Percentiles rank a stretch among this genome's conserved stretches.
phyloP scores from a whole-genome alignment of 2,329 filamentous ascomycete species.

The Colletotrichum neosansevieriae region DNA sequence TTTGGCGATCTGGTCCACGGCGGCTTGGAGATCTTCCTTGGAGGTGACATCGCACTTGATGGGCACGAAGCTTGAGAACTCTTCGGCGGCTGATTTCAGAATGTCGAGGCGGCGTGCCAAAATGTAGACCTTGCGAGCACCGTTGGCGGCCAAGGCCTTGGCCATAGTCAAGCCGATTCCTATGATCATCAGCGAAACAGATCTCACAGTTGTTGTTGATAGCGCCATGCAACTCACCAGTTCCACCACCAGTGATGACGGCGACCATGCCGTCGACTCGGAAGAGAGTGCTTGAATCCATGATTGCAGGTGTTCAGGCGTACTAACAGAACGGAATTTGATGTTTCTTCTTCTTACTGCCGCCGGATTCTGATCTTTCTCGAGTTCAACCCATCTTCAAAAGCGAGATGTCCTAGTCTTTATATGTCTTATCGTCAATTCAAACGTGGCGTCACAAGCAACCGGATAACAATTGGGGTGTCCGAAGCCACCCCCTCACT shows the following conservation, averaged over 20 bases:
- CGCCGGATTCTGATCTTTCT: background rate
- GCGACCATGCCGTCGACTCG: constrained; percentile 69
- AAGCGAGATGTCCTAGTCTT: background rate
- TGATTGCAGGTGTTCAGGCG: background rate
- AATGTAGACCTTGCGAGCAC: constrained; percentile 53
- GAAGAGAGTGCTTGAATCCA: constrained; percentile 55
- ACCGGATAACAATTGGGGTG: background rate
- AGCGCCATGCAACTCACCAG: constrained; percentile 56
- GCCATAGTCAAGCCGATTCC: constrained; percentile 68
- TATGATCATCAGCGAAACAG: constrained; percentile 42
- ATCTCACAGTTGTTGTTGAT: background rate
- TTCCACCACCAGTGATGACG: constrained; percentile 71
- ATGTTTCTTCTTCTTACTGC: background rate
- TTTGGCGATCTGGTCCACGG: constrained; percentile 66
- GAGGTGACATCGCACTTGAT: constrained; percentile 56
- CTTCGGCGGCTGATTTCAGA: constrained; percentile 44
- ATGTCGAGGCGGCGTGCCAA: constrained; percentile 53
- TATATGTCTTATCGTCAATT: background rate
- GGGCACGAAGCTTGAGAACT: constrained; percentile 41
- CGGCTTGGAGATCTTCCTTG: constrained; percentile 65
- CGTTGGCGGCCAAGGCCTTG: constrained; percentile 43
- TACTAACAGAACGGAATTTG: background rate
- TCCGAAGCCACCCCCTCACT: constrained; percentile 7
- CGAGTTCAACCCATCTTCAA: background rate
- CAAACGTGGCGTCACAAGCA: background rate